Evolutionary conservation across 306 rosid species (phyloP), one percentile per base, ranked within the genome.

Genomic region (Ceratonia siliqua): DNA sequence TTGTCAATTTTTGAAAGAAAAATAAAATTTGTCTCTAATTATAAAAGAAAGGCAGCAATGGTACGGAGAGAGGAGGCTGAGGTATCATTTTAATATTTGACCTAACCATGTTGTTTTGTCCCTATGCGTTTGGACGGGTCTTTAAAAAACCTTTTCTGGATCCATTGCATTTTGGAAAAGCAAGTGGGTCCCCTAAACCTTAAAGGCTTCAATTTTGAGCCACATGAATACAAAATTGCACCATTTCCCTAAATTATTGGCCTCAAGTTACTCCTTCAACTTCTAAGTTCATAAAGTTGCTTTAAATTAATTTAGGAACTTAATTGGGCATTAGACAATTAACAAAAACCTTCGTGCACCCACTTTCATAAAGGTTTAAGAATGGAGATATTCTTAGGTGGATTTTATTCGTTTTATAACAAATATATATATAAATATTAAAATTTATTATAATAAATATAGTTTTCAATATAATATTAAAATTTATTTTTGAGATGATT

Each of bases 41-140:
- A 85, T 83, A 68, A 41, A 3, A 30, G 0, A 28, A 20, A 42
- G 81, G 70, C 83, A 81, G n/a, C 25, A 27, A 2, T 5, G 4
- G 4, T 67, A n/a, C n/a, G n/a, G n/a, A n/a, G n/a, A n/a, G n/a
- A n/a, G n/a, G n/a, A n/a, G n/a, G n/a, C n/a, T 46, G 2, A 39
- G 72, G 46, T 20, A 5, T 69, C 14, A 30, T 59, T 27, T 36
- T 62, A 24, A 24, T 70, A 36, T 27, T 39, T 82, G 79, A 62
- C 42, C 30, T 72, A 86, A 84, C 82, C 72, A 5, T 32, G 88
- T 78, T 73, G 78, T 78, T 76, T 75, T 84, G 86, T 82, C 85
- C 38, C 65, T 41, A 75, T 62, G 14, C 25, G 12, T 73, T 78
- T 80, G 87, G 64, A 56, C 22, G 43, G 72, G 81, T 72, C 77